A percentile compares a stretch with the other conserved stretches of the same genome.
phyloP scores from a whole-genome alignment of 345 rosid genomes.

The Sonneratia alba region DNA sequence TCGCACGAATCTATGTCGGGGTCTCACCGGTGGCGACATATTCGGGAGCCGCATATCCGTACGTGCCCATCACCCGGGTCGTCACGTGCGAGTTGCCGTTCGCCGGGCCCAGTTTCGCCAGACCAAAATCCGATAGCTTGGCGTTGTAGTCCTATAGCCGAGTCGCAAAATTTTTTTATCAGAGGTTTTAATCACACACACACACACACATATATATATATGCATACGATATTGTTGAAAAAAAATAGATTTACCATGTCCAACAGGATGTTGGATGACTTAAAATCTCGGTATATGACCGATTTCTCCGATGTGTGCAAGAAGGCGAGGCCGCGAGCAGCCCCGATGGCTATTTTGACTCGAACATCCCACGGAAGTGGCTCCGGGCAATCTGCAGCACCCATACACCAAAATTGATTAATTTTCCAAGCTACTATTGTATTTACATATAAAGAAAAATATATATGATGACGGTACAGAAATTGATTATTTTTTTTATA shows the following conservation, averaged over 20 bases:
- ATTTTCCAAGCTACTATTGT: too few relatives aligned
- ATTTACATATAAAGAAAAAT: too few relatives aligned
- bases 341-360: constrained; percentile 59
- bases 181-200: neutral
- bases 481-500: too few relatives aligned
- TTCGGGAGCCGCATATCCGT: constrained; percentile 12
- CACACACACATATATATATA: too few relatives aligned
- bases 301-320: constrained; percentile 58
- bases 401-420: neutral
- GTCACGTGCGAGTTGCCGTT: constrained; percentile 5
- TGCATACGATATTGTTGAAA: too few relatives aligned
- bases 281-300: constrained; percentile 69
- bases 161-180: neutral
- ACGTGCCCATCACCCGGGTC: constrained; percentile 6
- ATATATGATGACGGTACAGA: too few relatives aligned
- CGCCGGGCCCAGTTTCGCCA: constrained; percentile 7
- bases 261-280: constrained; percentile 64
- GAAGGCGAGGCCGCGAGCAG: constrained; percentile 56
- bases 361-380: constrained; percentile 57
- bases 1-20: neutral
- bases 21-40: constrained; percentile 9
- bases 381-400: constrained; percentile 36
- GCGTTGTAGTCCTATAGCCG: constrained; percentile 6
- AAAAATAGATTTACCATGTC: constrained; percentile 38
- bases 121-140: constrained; percentile 11